Base-by-base conservation (phyloP, 441 rosid species). In the Gossypium schwendimanii region DNA sequence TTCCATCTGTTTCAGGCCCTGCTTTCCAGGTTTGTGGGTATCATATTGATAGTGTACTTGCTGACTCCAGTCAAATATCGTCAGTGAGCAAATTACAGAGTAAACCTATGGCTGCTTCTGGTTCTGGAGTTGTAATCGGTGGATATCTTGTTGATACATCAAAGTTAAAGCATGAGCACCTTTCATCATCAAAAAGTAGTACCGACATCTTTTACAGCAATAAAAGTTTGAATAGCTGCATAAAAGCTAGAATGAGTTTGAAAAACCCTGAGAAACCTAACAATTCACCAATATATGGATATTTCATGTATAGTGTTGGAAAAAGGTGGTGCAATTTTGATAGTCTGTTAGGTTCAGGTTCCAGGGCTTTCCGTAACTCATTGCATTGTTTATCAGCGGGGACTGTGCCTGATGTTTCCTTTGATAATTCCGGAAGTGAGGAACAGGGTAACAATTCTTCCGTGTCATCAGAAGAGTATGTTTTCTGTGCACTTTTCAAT, bases 1-100 rank as follows among this genome's bases (percentile, higher is more conserved):
- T 86, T 71, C 99, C 97, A 21, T 94, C 97, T 2, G 97, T 94
- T 3, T 94, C 96, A 3, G 93, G 97, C 54, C 97, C 96, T 54
- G 81, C 97, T n/a, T 85, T 91, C 82, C 93, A 92, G 82, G 87
- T 85, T 61, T 92, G 94, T 78, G 92, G 97, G 6, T 91, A 92
- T 83, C 97, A 92, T 73, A 73, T 88, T 58, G 93, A 95, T 78
- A 84, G 84, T 39, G 82, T 83, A 54, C 77, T 87, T 53, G 81
- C 88, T 59, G 89, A 75, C 2, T 41, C 81, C 6, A 69, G 81
- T 77, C 77, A 78, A 74, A 33, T 71, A 39, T 10, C 45, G 3
- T 50, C 28, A 64, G 76, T 63, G 8, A 63, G 79, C 45, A 81
- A 76, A 74, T 65, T 75, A 71, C 78, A 31, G 39, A 72, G 72